These are phyloP conservation scores for Schizosaccharomyces pombe DNA, from an alignment of 805 yeast genomes.

Conservation along the genomic window DNA sequence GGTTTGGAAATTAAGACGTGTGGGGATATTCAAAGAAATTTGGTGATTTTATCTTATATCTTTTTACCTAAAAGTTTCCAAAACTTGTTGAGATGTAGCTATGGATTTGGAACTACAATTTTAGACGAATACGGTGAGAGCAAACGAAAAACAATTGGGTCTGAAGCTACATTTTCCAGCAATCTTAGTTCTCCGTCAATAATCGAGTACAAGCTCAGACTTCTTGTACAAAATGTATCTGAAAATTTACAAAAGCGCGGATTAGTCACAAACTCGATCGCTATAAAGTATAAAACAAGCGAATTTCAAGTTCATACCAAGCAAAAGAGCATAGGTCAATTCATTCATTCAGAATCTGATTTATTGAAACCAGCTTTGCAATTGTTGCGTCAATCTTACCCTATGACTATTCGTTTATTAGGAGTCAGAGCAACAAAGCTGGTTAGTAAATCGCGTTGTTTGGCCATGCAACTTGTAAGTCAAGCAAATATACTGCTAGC, in stretches of 20 bases:
- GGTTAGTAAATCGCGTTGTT: constrained; percentile 6
- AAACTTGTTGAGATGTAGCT: constrained; percentile 9
- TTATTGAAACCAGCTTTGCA: constrained; percentile 9
- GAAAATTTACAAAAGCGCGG: constrained; percentile 8
- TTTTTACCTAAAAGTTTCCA: constrained; percentile 7
- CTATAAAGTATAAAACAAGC: constrained; percentile 10
- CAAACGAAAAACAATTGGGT: constrained; percentile 12
- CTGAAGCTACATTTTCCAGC: constrained; percentile 11
- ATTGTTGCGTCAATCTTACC: constrained; percentile 10
- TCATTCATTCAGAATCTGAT: constrained; percentile 7
- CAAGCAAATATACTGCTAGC: neutral
- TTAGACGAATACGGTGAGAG: constrained; percentile 9
- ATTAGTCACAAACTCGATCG: constrained; percentile 10
- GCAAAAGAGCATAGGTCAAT: constrained; percentile 7
- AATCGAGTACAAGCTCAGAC: constrained; percentile 8
- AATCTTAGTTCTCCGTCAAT: constrained; percentile 3
- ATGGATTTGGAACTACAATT: constrained; percentile 12
- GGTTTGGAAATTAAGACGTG: constrained; percentile 10
- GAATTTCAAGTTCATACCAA: constrained; percentile 11
- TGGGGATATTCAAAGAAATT: constrained; percentile 8
- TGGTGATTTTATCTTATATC: neutral
- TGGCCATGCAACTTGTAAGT: constrained; percentile 9
- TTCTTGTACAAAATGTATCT: constrained; percentile 8
- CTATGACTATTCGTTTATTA: constrained; percentile 10
- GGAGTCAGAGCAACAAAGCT: constrained; percentile 11